Conservation (phyloP, 495 filamentous ascomycete species). For the Aspergillus indologenus region DNA sequence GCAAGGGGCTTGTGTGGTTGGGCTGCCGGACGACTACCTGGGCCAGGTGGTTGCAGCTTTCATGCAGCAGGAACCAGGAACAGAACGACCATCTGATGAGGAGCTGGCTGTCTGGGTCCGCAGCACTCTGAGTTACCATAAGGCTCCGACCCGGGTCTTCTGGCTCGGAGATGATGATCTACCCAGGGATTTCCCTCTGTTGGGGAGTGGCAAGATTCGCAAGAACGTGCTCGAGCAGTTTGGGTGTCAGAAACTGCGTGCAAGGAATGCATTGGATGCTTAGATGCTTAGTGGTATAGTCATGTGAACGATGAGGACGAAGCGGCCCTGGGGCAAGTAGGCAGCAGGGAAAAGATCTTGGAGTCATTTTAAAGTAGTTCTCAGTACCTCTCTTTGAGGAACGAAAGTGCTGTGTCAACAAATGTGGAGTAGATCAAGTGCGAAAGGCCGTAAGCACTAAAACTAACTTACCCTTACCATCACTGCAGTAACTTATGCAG, state of each 20-base stretch:
- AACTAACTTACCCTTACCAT: no score
- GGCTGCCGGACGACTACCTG: constrained; percentile 55
- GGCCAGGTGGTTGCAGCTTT: constrained; percentile 53
- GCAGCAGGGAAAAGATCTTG: no score
- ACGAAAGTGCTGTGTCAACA: no score
- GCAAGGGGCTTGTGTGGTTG: constrained; percentile 54
- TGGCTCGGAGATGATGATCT: constrained; percentile 54
- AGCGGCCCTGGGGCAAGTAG: no score
- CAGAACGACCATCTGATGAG: not conserved
- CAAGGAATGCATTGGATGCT: no score
- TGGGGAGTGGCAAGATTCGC: constrained; percentile 61
- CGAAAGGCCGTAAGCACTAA: no score
- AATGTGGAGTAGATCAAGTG: no score
- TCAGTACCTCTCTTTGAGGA: no score
- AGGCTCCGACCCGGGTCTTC: constrained; percentile 55
- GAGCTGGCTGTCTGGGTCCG: constrained; percentile 41
- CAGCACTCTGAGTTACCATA: constrained; percentile 50
- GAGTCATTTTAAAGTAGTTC: no score
- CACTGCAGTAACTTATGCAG: no score
- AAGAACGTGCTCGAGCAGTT: constrained; percentile 57
- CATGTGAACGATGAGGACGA: no score
- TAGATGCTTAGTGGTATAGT: no score
- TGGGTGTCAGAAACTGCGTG: constrained; percentile 13
- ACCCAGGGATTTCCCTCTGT: constrained; percentile 49
- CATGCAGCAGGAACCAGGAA: constrained; percentile 4